phyloP scores from a whole-genome alignment of 2,329 filamentous ascomycete species.

The Aspergillus aculeatus region DNA sequence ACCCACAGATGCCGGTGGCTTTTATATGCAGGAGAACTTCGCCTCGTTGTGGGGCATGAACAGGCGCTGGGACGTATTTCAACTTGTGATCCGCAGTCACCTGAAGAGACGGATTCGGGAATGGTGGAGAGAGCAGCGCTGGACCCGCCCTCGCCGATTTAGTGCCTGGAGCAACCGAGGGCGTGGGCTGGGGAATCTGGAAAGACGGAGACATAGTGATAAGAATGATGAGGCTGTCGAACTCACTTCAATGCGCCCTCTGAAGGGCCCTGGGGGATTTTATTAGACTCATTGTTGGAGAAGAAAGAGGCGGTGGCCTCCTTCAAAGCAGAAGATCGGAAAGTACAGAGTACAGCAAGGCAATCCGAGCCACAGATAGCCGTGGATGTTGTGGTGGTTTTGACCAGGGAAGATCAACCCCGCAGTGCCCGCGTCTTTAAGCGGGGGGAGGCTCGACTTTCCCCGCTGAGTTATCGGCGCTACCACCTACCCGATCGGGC shows the following conservation, averaged over 20 bases:
- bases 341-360: not conserved
- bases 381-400: not conserved
- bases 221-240: not conserved
- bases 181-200: not conserved
- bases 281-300: not conserved
- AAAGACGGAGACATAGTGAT: slow-evolving; percentile 8
- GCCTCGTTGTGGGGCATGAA: slow-evolving; percentile 53
- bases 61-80: slow-evolving; percentile 57
- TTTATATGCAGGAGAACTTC: slow-evolving; percentile 63
- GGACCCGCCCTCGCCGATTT: not conserved
- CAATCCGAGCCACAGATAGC: slow-evolving; percentile 1
- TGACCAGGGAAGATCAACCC: not conserved
- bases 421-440: not conserved
- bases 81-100: slow-evolving; percentile 61
- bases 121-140: not conserved
- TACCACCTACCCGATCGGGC: slow-evolving; percentile 17
- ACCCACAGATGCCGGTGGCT: slow-evolving; percentile 65
- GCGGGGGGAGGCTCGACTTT: not conserved
- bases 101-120: slow-evolving; percentile 57
- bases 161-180: not conserved
- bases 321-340: not conserved
- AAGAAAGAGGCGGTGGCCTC: not conserved
- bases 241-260: not conserved
- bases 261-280: not conserved
- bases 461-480: slow-evolving; percentile 14